Evolutionary conservation across 352 stramenopile species (phyloP).

Genomic region (Phytopythium delawarense): DNA sequence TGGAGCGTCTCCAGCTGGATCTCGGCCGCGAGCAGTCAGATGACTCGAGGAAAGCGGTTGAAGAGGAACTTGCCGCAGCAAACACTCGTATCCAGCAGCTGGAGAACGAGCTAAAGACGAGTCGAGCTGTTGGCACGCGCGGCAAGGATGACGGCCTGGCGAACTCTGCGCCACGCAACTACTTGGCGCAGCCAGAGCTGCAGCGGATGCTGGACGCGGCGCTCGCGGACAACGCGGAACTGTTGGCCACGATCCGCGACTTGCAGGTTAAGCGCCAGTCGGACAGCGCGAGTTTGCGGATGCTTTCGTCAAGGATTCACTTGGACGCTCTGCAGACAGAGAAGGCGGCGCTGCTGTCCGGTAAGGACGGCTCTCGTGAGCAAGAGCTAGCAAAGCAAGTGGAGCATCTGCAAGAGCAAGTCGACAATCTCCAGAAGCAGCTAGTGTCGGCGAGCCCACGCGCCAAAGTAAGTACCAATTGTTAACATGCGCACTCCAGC

Average conservation of each 20-base stretch:
- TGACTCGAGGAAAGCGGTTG: constrained; percentile 24
- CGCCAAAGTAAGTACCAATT: constrained; percentile 29
- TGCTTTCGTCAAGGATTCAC: constrained; percentile 29
- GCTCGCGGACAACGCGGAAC: constrained; percentile 52
- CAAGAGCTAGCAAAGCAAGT: constrained; percentile 39
- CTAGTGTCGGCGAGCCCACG: not conserved
- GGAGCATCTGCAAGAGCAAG: constrained; percentile 33
- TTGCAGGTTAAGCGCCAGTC: constrained; percentile 51
- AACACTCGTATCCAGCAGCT: constrained; percentile 40
- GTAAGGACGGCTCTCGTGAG: constrained; percentile 8
- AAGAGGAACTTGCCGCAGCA: constrained; percentile 24
- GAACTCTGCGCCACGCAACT: not conserved
- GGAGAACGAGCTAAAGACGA: constrained; percentile 23
- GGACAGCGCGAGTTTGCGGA: constrained; percentile 29
- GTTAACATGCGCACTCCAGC: not conserved
- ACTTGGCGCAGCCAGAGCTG: constrained; percentile 21
- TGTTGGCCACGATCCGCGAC: constrained; percentile 59
- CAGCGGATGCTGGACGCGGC: constrained; percentile 46
- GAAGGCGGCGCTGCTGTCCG: constrained; percentile 5
- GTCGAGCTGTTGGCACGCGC: not conserved
- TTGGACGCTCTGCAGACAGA: constrained; percentile 13
- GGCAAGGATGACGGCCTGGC: not conserved
- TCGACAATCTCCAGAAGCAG: constrained; percentile 20
- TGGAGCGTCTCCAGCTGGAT: constrained; percentile 22
- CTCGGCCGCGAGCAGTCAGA: constrained; percentile 14